phyloP scores from a whole-genome alignment of 2,329 filamentous ascomycete species.

The Fusarium piperis region DNA sequence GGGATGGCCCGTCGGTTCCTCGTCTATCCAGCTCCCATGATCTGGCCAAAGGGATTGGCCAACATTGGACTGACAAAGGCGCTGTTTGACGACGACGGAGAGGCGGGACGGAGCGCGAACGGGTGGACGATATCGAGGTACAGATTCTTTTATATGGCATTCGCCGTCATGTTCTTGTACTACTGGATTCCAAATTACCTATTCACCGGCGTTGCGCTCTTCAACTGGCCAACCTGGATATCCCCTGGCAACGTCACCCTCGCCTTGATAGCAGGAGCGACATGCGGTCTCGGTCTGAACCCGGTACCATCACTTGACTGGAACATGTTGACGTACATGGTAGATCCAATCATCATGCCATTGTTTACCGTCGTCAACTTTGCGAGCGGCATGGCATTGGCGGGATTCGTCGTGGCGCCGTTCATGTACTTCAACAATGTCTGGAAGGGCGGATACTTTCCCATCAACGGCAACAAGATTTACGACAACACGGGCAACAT shows the following conservation, averaged over 20 bases:
- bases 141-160: constrained; percentile 56
- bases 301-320: constrained; percentile 53
- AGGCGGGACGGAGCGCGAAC: constrained; percentile 33
- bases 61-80: constrained; percentile 55
- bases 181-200: constrained; percentile 63
- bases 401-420: constrained; percentile 63
- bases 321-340: constrained; percentile 46
- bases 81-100: constrained; percentile 23
- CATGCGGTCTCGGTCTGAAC: constrained; percentile 51
- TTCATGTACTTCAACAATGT: constrained; percentile 57
- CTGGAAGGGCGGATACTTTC: constrained; percentile 62
- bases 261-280: constrained; percentile 47
- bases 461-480: constrained; percentile 62
- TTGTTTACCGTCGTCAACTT: constrained; percentile 45
- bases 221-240: constrained; percentile 64
- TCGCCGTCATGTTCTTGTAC: constrained; percentile 58
- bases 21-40: constrained; percentile 58
- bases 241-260: constrained; percentile 51
- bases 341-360: constrained; percentile 45
- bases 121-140: constrained; percentile 40
- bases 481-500: constrained; percentile 65
- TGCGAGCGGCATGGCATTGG: constrained; percentile 53
- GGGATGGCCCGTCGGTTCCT: constrained; percentile 58
- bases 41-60: constrained; percentile 61
- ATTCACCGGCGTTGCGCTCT: constrained; percentile 56